phyloP scores from a whole-genome alignment of 2,329 filamentous ascomycete genomes.

The Pseudogymnoascus sp. region DNA sequence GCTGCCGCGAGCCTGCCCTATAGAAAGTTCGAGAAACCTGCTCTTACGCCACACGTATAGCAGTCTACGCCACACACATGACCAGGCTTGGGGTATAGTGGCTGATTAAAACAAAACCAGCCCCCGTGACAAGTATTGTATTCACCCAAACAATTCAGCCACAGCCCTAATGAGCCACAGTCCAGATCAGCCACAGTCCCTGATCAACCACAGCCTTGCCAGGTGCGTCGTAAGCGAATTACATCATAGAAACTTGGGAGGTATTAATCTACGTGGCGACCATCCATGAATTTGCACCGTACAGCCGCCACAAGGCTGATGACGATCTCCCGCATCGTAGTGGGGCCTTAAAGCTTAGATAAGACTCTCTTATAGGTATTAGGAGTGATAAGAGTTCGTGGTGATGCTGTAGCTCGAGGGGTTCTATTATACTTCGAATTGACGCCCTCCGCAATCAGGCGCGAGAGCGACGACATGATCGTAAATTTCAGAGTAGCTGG shows the following conservation, averaged over 20 bases:
- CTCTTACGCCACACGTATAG: neutral
- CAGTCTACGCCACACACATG: too few species aligned
- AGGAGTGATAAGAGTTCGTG: neutral
- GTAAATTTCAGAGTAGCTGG: conserved; percentile 15
- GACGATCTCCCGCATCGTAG: conserved; percentile 14
- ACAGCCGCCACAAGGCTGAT: conserved; percentile 7
- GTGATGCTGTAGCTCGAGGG: neutral
- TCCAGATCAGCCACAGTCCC: neutral
- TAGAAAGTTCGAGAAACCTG: too few species aligned
- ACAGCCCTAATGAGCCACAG: neutral
- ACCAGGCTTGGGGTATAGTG: neutral
- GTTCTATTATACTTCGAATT: conserved; percentile 8
- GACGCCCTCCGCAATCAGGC: conserved; percentile 13
- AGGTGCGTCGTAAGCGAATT: too few species aligned
- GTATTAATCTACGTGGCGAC: too few species aligned
- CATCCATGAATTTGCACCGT: too few species aligned
- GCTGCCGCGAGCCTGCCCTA: too few species aligned
- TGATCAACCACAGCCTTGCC: too few species aligned
- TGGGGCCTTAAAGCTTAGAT: conserved; percentile 18
- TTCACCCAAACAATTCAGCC: too few species aligned
- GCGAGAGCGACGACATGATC: conserved; percentile 13
- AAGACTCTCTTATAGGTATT: conserved; percentile 15
- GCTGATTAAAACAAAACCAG: neutral
- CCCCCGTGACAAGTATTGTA: too few species aligned
- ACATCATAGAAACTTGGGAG: too few species aligned